Evolutionary conservation across 2,329 filamentous ascomycete species (phyloP).

Genomic region (Penicillium sp.): DNA sequence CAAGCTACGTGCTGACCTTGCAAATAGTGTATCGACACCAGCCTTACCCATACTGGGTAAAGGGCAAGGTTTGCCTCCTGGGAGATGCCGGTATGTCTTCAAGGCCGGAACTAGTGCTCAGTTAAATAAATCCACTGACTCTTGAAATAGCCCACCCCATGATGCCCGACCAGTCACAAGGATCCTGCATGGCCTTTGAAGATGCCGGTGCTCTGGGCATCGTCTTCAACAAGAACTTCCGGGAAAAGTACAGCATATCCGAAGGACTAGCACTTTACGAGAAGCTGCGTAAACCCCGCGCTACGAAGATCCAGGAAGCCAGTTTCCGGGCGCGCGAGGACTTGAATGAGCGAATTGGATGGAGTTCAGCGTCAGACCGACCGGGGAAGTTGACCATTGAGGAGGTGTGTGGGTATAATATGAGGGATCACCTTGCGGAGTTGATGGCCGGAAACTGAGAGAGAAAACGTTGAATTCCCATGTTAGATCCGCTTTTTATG

Average conservation of each 20-base stretch:
- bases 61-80: conserved; percentile 33
- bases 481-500: background rate
- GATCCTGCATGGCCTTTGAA: conserved; percentile 48
- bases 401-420: conserved; percentile 40
- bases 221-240: conserved; percentile 37
- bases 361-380: conserved; percentile 31
- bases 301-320: conserved; percentile 36
- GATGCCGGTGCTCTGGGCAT: conserved; percentile 46
- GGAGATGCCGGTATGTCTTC: conserved; percentile 35
- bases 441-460: conserved; percentile 7
- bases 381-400: conserved; percentile 40
- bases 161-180: conserved; percentile 39
- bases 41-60: conserved; percentile 36
- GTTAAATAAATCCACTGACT: background rate
- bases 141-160: conserved; percentile 35
- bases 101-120: background rate
- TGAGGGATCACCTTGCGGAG: conserved; percentile 21
- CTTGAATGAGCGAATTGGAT: conserved; percentile 37
- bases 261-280: conserved; percentile 35
- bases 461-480: background rate
- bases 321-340: conserved; percentile 34
- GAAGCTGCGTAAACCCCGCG: conserved; percentile 34
- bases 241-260: conserved; percentile 22
- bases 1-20: background rate
- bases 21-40: conserved; percentile 31